These are phyloP conservation scores for Vitis cinerea DNA, from an alignment of 164 flowering plant genomes.

Conservation along the genomic window DNA sequence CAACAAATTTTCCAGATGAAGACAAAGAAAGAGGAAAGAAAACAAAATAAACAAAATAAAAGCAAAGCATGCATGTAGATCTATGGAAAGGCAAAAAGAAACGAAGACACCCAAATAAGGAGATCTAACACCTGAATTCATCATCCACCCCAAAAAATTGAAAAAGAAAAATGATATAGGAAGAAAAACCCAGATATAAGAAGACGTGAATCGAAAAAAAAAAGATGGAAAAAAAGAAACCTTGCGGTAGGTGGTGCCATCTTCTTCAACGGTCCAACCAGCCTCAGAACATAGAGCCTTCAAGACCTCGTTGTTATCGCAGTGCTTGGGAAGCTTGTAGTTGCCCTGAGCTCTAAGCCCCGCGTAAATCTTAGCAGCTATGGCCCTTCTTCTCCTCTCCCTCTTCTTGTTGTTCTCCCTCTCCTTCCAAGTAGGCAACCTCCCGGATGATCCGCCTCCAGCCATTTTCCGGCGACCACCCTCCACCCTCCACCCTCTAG, in stretches of 20 bases:
- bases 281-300: conserved; percentile 62
- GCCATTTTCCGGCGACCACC: conserved; percentile 18
- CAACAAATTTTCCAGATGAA: too few relatives aligned
- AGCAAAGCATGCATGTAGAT: conserved; percentile 8
- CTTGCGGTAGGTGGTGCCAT: conserved; percentile 66
- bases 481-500: conserved; percentile 3
- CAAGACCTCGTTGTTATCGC: conserved; percentile 62
- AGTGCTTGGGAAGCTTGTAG: conserved; percentile 44
- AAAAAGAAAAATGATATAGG: neutral
- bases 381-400: conserved; percentile 62
- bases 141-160: neutral
- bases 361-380: conserved; percentile 57
- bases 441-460: conserved; percentile 29
- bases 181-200: neutral
- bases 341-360: conserved; percentile 55
- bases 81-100: neutral
- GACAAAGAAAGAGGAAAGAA: neutral
- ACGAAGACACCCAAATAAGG: neutral
- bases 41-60: neutral
- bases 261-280: conserved; percentile 64
- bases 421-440: conserved; percentile 64
- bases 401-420: conserved; percentile 67
- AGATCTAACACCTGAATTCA: neutral
- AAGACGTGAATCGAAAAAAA: neutral
- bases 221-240: conserved; percentile 14